Evolutionary conservation across 2,329 filamentous ascomycete genomes (phyloP), one percentile per base, ranked within the genome.

Genomic region (Fusarium austroafricanum): DNA sequence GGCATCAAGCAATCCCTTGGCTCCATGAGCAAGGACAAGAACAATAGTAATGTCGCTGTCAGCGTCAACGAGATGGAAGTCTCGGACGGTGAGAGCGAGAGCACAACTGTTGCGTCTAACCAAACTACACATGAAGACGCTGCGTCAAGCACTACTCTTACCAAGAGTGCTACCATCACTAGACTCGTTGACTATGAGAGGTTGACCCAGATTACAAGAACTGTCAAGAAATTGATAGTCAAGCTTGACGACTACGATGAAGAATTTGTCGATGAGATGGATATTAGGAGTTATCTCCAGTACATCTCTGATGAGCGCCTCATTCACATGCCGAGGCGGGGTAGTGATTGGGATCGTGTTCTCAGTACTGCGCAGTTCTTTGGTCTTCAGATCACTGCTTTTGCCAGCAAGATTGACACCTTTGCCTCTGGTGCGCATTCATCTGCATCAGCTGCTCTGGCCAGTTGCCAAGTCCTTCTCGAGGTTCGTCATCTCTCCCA

Each of bases 281-380:
- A 71, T 35, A 39, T 74, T 7, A 43, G 66, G 12, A 50, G 67
- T 14, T 81, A 80, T 44, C 74, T 81, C 15, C 67, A 74, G 21
- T 78, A 75, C 66, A 80, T 81, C 51, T 75, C 75, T 12, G 77
- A 81, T 56, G 75, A 81, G 53, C 79, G 80, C 28, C 72, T 81
- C 15, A 75, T 79, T 17, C 79, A 80, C 52, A 81, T 82, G 78
- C 80, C 80, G 4, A 72, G 73, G 7, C 71, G 77, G 38, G 79
- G 79, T n/a, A 81, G 79, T 51, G 75, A 78, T 45, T 81, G 79
- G 79, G 80, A 82, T 55, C 75, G 77, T 2, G 79, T 81, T 2
- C 69, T 82, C 29, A 78, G 76, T 38, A 75, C 77, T 17, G 80
- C 80, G 5, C 78, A 81, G 58, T 81, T 79, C 73, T 81, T 81